Percentiles rank a stretch among this genome's conserved stretches.
These are phyloP conservation scores for Styphnolobium japonicum DNA, from an alignment of 306 rosid genomes.

Conservation along the genomic window DNA sequence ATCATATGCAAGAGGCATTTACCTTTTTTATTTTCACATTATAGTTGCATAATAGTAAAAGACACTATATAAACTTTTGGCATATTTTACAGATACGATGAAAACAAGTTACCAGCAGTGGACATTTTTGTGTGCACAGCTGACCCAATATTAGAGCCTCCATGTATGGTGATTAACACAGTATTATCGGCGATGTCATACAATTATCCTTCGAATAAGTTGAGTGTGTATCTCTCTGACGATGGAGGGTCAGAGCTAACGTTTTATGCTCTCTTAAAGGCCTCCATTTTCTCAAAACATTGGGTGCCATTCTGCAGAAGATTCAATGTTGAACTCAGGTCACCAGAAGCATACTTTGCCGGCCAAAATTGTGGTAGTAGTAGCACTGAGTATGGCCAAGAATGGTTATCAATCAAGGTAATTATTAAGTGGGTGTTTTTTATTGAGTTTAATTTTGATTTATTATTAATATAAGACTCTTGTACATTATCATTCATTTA, in stretches of 20 bases:
- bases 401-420: constrained; percentile 50
- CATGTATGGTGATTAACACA: constrained; percentile 63
- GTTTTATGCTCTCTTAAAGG: constrained; percentile 60
- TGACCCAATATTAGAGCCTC: constrained; percentile 70
- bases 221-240: constrained; percentile 64
- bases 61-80: background rate
- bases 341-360: constrained; percentile 55
- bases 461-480: background rate
- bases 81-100: constrained; percentile 37
- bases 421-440: background rate
- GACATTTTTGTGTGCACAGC: constrained; percentile 81
- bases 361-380: background rate
- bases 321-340: constrained; percentile 54
- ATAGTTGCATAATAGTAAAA: no score
- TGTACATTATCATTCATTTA: no score
- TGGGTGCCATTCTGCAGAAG: constrained; percentile 68
- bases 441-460: background rate
- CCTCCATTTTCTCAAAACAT: constrained; percentile 52
- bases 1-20: no score
- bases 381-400: background rate
- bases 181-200: constrained; percentile 53
- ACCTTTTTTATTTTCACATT: no score
- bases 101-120: constrained; percentile 42
- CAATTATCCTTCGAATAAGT: constrained; percentile 56
- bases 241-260: constrained; percentile 71